These are phyloP conservation scores for Diaporthe australafricana DNA, from an alignment of 2,329 filamentous ascomycete genomes.

Conservation along the genomic window DNA sequence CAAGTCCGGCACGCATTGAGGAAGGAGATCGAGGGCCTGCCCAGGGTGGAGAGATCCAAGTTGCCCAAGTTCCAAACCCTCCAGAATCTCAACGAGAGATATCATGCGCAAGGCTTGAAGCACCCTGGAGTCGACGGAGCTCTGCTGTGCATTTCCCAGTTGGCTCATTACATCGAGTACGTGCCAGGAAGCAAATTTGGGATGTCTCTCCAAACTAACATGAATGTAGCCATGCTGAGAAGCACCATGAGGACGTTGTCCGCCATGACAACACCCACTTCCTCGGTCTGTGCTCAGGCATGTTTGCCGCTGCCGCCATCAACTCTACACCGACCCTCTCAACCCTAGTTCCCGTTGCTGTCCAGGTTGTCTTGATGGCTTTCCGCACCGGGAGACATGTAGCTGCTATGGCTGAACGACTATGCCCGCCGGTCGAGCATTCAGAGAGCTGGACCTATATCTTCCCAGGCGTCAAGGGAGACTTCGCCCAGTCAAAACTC, in stretches of 20 bases:
- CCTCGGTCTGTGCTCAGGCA: constrained; percentile 75
- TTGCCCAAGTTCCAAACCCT: constrained; percentile 73
- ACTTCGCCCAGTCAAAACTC: constrained; percentile 62
- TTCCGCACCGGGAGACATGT: constrained; percentile 74
- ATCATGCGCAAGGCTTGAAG: constrained; percentile 67
- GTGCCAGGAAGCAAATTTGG: constrained; percentile 43
- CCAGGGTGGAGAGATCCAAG: constrained; percentile 65
- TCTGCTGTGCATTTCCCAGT: constrained; percentile 72
- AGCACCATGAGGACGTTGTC: constrained; percentile 66
- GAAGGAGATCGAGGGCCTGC: constrained; percentile 69
- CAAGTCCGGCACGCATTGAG: constrained; percentile 67
- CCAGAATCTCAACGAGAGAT: constrained; percentile 73
- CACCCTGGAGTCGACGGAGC: constrained; percentile 73
- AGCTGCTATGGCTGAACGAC: constrained; percentile 58
- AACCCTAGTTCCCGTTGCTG: constrained; percentile 70
- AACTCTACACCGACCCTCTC: constrained; percentile 72
- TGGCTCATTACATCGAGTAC: constrained; percentile 77
- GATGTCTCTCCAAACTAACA: constrained; percentile 4
- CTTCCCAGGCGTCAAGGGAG: constrained; percentile 66
- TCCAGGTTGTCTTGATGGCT: constrained; percentile 73
- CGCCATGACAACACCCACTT: constrained; percentile 63
- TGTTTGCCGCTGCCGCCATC: constrained; percentile 76
- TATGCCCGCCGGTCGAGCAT: constrained; percentile 52
- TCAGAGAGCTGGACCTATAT: constrained; percentile 76
- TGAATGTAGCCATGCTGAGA: constrained; percentile 58